Evolutionary conservation across 495 filamentous ascomycete genomes (phyloP), one percentile per base, ranked within the genome.

Genomic region (Geoglossum glabrum): DNA sequence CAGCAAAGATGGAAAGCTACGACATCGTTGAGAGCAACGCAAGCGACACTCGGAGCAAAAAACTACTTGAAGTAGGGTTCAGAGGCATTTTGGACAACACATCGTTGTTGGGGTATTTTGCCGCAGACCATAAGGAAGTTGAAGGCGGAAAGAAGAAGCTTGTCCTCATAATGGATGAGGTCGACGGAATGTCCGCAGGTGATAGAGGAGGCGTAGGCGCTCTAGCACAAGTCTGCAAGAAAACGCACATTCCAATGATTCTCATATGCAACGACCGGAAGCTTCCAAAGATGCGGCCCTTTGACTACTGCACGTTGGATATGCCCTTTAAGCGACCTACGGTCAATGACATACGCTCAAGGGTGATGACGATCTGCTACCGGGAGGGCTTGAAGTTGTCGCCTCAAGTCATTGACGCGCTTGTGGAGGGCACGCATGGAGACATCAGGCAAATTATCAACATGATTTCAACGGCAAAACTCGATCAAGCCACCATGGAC

Each of bases 361-460:
- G 92, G 34, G 84, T 99, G 61, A 88, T 85, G 70, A 95, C 92
- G 1, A 93, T 99, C 57, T 95, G 89, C 63, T 92, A 83, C 70
- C 77, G 93, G 62, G 92, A 99, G 69, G 83, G 83, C 25, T 65
- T 99, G 52, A 93, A 87, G 66, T 77, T 99, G 27, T 85, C 93
- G 1, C 71, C 80, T 8, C 82, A 79, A 59, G 92, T 95, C n/a
- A 78, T 97, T 62, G 90, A 97, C 65, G 84, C 87, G 28, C 78
- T 99, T 27, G 94, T 99, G 60, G 90, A 96, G 71, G 92, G 92
- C 11, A 93, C 82, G 33, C 81, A 88, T 66, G 84, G 90, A 38
- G 92, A 99, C 70, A 99, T 99, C 64, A 84, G 92, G 9, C 92
- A 97, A 68, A 85, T 97, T 47, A 89, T 99, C 70, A 99, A 99